A percentile compares a stretch with the other conserved stretches of the same genome.
These are phyloP conservation scores for Fonsecaea multimorphosa DNA, from an alignment of 2,329 filamentous ascomycete species.

Conservation along the genomic window DNA sequence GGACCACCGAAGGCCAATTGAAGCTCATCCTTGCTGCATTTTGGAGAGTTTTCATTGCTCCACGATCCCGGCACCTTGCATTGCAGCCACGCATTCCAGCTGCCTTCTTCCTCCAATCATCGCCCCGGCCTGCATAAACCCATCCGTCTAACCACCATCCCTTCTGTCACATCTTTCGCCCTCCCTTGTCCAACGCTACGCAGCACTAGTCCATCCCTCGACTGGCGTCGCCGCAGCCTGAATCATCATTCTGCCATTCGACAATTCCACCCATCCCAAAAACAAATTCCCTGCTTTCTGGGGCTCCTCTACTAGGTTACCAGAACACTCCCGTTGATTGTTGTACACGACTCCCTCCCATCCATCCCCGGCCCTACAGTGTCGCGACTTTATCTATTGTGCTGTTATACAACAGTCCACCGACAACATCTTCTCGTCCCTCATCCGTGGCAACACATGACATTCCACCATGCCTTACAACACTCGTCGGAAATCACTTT, in stretches of 20 bases:
- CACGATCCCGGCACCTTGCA: slow-evolving; percentile 39
- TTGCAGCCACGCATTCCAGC: slow-evolving; percentile 39
- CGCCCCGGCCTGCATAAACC: slow-evolving; percentile 14
- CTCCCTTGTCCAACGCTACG: slow-evolving; percentile 22
- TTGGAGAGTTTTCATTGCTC: slow-evolving; percentile 35
- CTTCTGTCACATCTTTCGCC: slow-evolving; percentile 27
- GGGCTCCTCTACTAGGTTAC: slow-evolving; percentile 16
- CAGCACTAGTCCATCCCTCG: slow-evolving; percentile 22
- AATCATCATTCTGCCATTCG: slow-evolving; percentile 34
- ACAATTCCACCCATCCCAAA: slow-evolving; percentile 22
- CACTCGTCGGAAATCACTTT: slow-evolving; percentile 94
- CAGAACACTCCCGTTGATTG: slow-evolving; percentile 15
- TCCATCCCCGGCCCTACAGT: slow-evolving; percentile 17
- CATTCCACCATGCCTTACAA: slow-evolving; percentile 79
- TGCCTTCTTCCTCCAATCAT: slow-evolving; percentile 32
- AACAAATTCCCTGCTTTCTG: slow-evolving; percentile 19
- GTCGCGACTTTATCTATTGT: slow-evolving; percentile 25
- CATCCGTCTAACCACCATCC: slow-evolving; percentile 24
- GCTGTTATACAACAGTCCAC: slow-evolving; percentile 34
- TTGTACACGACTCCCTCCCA: slow-evolving; percentile 32
- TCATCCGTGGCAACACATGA: slow-evolving; percentile 29
- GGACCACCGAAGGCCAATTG: slow-evolving; percentile 18
- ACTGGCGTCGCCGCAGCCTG: slow-evolving; percentile 33
- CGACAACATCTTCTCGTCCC: slow-evolving; percentile 27
- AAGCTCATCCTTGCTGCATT: slow-evolving; percentile 23